Conservation (phyloP, 1,139 yeast genomes). For the Candida glucosophila region DNA sequence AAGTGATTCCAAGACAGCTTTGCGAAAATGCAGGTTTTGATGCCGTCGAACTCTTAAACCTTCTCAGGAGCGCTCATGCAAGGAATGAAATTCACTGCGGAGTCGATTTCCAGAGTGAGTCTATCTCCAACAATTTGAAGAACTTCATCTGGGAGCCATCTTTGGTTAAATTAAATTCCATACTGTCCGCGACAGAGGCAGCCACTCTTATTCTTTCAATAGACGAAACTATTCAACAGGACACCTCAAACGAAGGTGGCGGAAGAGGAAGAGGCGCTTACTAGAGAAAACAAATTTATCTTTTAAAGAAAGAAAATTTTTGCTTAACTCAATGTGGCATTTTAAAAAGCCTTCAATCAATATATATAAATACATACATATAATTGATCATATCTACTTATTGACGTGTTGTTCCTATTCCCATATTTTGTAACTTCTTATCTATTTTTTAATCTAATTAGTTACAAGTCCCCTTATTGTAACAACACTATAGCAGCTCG, state of each 20-base stretch:
- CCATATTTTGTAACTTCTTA: no score
- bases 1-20: slow-evolving; percentile 91
- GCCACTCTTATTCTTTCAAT: slow-evolving; percentile 86
- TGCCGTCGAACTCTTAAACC: slow-evolving; percentile 85
- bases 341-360: no score
- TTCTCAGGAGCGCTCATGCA: slow-evolving; percentile 87
- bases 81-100: slow-evolving; percentile 91
- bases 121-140: slow-evolving; percentile 76
- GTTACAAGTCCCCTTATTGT: no score
- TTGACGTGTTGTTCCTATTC: no score
- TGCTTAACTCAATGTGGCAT: no score
- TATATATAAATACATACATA: no score
- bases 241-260: slow-evolving; percentile 53
- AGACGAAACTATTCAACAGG: slow-evolving; percentile 89
- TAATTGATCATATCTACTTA: no score
- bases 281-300: no score
- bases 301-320: no score
- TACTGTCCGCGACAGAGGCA: slow-evolving; percentile 93
- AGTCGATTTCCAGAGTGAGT: slow-evolving; percentile 79
- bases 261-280: slow-evolving; percentile 61
- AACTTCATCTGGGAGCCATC: slow-evolving; percentile 98
- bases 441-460: no score
- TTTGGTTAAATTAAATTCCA: slow-evolving; percentile 86
- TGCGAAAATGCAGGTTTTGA: slow-evolving; percentile 98
- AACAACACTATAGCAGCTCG: no score